Percentiles rank a stretch among this genome's conserved stretches.
Evolutionary conservation across 1,139 yeast genomes (phyloP).

Genomic region (Hyphopichia buzzinii): DNA sequence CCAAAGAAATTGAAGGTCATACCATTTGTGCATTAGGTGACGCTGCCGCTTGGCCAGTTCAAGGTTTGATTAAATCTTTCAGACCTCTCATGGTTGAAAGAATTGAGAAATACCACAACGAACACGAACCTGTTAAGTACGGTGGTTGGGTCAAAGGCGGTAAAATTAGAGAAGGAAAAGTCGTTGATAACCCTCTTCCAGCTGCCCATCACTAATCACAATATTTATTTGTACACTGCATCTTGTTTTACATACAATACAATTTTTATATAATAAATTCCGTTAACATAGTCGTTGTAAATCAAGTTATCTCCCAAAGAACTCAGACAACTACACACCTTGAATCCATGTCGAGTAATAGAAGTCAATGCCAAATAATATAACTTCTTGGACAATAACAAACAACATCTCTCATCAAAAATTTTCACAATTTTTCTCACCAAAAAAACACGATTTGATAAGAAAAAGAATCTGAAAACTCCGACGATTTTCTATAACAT

Average conservation of each 20-base stretch:
- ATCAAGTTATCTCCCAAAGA: too few species aligned
- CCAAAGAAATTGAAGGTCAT: slow-evolving; percentile 85
- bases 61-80: slow-evolving; percentile 80
- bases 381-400: too few species aligned
- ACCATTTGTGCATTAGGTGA: slow-evolving; percentile 90
- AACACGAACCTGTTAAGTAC: slow-evolving; percentile 43
- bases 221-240: background rate
- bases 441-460: too few species aligned
- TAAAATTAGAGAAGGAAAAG: slow-evolving; percentile 62
- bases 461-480: too few species aligned
- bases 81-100: slow-evolving; percentile 78
- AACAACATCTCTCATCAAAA: too few species aligned
- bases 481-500: too few species aligned
- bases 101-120: slow-evolving; percentile 49
- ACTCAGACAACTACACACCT: too few species aligned
- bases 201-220: slow-evolving; percentile 33
- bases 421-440: too few species aligned
- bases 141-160: slow-evolving; percentile 82
- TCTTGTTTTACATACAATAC: background rate
- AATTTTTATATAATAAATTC: background rate
- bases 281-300: too few species aligned
- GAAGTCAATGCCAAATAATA: too few species aligned
- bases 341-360: too few species aligned
- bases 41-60: slow-evolving; percentile 93
- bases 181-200: slow-evolving; percentile 60